Conservation (phyloP, 2,329 filamentous ascomycete genomes). For the Penicillium decumbens region DNA sequence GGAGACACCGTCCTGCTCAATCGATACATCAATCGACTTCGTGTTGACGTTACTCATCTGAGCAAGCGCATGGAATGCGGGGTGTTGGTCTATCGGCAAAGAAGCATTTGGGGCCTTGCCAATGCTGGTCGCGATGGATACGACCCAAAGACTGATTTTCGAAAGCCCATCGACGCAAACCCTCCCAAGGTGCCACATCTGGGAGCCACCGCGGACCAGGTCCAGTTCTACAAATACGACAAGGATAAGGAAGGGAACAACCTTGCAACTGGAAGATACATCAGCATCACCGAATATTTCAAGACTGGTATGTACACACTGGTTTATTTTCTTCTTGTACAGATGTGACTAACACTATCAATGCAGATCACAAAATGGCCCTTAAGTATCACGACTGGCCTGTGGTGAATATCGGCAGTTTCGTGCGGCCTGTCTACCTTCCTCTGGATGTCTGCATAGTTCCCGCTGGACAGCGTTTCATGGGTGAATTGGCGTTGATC, state of each 20-base stretch:
- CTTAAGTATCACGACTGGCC: slow-evolving; percentile 43
- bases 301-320: slow-evolving; percentile 11
- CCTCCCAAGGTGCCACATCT: not conserved
- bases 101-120: slow-evolving; percentile 11
- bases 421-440: slow-evolving; percentile 55
- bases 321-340: not conserved
- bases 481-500: slow-evolving; percentile 50
- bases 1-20: not conserved
- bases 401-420: slow-evolving; percentile 60
- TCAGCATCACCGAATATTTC: slow-evolving; percentile 23
- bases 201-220: slow-evolving; percentile 9
- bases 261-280: slow-evolving; percentile 6
- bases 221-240: slow-evolving; percentile 11
- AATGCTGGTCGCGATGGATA: not conserved
- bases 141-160: not conserved
- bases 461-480: slow-evolving; percentile 57
- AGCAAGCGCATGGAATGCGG: not conserved
- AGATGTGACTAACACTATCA: not conserved
- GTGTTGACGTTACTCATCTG: slow-evolving; percentile 13
- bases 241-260: not conserved
- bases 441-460: slow-evolving; percentile 62
- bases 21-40: slow-evolving; percentile 11
- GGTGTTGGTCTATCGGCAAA: not conserved
- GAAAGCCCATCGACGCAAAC: not conserved
- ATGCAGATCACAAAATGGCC: slow-evolving; percentile 35